Percentiles rank a stretch among this genome's conserved stretches.
phyloP scores from a whole-genome alignment of 257 asterid species.

The Primulina tabacum region DNA sequence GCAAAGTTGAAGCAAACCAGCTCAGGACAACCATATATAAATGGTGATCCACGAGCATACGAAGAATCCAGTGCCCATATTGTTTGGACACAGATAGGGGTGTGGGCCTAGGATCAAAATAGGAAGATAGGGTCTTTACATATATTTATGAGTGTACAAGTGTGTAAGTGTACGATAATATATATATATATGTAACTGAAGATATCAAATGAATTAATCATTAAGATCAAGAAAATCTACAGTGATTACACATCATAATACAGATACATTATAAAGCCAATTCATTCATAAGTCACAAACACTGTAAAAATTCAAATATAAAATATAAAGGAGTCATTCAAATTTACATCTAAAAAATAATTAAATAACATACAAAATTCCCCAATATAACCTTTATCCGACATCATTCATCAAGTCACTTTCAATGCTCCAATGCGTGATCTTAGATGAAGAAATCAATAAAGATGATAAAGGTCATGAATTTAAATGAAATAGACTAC shows the following conservation, averaged over 20 bases:
- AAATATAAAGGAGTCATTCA: not conserved
- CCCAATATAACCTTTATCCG: not conserved
- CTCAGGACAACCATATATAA: not conserved
- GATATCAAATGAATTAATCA: not conserved
- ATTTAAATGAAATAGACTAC: no score
- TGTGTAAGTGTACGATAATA: no score
- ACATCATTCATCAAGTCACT: not conserved
- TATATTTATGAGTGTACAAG: not conserved
- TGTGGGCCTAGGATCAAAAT: not conserved
- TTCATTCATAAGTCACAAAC: not conserved
- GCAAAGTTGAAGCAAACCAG: not conserved
- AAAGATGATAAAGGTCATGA: not conserved
- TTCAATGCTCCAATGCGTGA: not conserved
- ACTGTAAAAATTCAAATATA: not conserved
- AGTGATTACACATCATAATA: no score
- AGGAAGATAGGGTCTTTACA: not conserved
- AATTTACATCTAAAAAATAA: not conserved
- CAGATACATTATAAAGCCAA: not conserved
- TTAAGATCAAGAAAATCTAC: no score
- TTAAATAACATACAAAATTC: not conserved
- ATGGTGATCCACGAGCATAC: not conserved
- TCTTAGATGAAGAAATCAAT: not conserved
- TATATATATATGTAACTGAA: no score
- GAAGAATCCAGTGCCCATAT: not conserved
- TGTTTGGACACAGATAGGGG: not conserved